Evolutionary conservation across 148 eudicot genomes (phyloP).

Genomic region (Rheum nobile): DNA sequence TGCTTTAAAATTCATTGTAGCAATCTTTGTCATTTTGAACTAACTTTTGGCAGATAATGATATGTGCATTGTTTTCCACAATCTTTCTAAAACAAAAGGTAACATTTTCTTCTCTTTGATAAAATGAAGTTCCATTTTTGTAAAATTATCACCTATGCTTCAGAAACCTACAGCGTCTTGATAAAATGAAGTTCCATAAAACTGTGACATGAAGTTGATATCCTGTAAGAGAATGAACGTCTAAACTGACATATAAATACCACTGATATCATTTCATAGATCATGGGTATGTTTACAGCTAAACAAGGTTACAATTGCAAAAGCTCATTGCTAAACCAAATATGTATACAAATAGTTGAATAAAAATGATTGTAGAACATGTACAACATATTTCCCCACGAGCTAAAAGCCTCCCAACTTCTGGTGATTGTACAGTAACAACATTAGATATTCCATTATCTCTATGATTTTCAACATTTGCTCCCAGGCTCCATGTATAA

Average conservation of each 20-base stretch:
- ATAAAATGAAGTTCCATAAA: not conserved
- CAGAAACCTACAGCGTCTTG: too few species aligned
- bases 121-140: too few species aligned
- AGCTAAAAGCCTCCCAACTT: not conserved
- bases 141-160: too few species aligned
- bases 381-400: constrained; percentile 2
- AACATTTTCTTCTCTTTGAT: not conserved
- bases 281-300: constrained; percentile 1
- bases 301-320: not conserved
- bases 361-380: not conserved
- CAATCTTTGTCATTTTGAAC: not conserved
- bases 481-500: not conserved
- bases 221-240: not conserved
- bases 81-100: not conserved
- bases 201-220: not conserved
- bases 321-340: not conserved
- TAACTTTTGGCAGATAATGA: not conserved
- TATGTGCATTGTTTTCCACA: not conserved
- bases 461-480: not conserved
- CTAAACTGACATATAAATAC: not conserved
- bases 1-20: not conserved
- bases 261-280: not conserved
- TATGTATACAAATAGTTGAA: constrained; percentile 1
- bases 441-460: not conserved
- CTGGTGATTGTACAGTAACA: not conserved